Conservation (phyloP, 2,329 filamentous ascomycete species). For the Fusarium globosum region DNA sequence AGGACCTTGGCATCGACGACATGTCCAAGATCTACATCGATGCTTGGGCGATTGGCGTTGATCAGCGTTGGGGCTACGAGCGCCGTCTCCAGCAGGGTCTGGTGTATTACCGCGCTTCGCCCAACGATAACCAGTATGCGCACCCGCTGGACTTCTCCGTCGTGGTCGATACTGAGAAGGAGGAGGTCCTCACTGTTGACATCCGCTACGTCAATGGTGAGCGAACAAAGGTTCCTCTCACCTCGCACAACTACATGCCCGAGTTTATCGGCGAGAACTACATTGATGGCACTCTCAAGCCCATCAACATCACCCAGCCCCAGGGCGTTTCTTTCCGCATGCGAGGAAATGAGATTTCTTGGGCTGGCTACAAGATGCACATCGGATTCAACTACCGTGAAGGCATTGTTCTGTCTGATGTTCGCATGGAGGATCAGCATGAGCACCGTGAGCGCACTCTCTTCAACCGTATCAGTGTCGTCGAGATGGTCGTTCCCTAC, state of each 20-base stretch:
- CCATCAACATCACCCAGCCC: conserved; percentile 55
- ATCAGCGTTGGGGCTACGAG: conserved; percentile 78
- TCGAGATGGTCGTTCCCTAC: conserved; percentile 79
- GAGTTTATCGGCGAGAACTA: conserved; percentile 51
- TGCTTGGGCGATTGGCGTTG: conserved; percentile 86
- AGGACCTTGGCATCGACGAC: conserved; percentile 78
- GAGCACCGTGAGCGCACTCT: conserved; percentile 62
- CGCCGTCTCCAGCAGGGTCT: conserved; percentile 82
- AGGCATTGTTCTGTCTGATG: conserved; percentile 75
- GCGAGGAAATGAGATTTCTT: conserved; percentile 60
- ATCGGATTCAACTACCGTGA: conserved; percentile 80
- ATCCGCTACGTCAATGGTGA: conserved; percentile 57
- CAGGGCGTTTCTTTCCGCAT: conserved; percentile 59
- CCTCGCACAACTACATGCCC: conserved; percentile 54
- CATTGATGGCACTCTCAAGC: conserved; percentile 50
- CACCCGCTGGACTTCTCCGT: conserved; percentile 65
- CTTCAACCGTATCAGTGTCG: conserved; percentile 74
- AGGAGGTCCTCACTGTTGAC: conserved; percentile 60
- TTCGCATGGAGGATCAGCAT: conserved; percentile 68
- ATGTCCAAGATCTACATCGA: conserved; percentile 89
- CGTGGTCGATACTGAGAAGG: conserved; percentile 58
- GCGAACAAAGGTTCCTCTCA: conserved; percentile 56
- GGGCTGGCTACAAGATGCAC: conserved; percentile 76
- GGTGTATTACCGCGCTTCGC: conserved; percentile 81
- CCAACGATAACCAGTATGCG: conserved; percentile 73